Percentiles rank a stretch among this genome's conserved stretches.
These are phyloP conservation scores for Penicillium brasilianum DNA, from an alignment of 2,329 filamentous ascomycete species.

Conservation along the genomic window DNA sequence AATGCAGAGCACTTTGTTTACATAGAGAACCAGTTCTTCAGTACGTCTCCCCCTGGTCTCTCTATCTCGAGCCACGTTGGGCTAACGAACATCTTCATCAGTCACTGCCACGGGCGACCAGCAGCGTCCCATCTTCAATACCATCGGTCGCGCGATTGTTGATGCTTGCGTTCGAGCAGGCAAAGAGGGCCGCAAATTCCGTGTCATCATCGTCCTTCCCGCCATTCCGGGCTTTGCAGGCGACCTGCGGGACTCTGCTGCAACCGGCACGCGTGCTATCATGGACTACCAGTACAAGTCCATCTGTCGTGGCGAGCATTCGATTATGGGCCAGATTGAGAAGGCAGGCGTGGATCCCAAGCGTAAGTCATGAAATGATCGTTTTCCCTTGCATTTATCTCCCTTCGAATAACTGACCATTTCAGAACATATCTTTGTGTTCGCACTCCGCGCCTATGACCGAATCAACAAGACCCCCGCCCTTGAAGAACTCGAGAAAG, in stretches of 20 bases:
- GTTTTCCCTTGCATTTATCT: no score
- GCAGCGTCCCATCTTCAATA: conserved; percentile 84
- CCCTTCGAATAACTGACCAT: background rate
- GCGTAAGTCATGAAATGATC: conserved; percentile 32
- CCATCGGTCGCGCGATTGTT: conserved; percentile 85
- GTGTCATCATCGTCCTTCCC: conserved; percentile 87
- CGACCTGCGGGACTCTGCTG: conserved; percentile 81
- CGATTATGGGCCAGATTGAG: conserved; percentile 80
- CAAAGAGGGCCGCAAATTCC: conserved; percentile 84
- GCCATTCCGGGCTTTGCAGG: conserved; percentile 93
- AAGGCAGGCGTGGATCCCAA: conserved; percentile 76
- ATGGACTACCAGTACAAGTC: conserved; percentile 99
- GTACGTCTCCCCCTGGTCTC: conserved; percentile 42
- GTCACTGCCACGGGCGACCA: conserved; percentile 88
- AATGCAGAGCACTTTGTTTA: conserved; percentile 93
- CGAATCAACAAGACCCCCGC: conserved; percentile 81
- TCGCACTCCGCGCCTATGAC: conserved; percentile 92
- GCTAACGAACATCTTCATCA: conserved; percentile 23
- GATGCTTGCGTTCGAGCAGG: conserved; percentile 82
- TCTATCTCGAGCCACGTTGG: background rate
- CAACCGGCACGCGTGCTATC: conserved; percentile 85
- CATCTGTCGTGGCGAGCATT: conserved; percentile 87
- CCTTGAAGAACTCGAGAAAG: conserved; percentile 75
- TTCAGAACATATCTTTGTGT: conserved; percentile 81
- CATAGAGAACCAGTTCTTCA: conserved; percentile 99